Percentiles rank a stretch among this genome's conserved stretches.
Conservation (phyloP, 495 filamentous ascomycete genomes). For the Aspergillus asperescens region DNA sequence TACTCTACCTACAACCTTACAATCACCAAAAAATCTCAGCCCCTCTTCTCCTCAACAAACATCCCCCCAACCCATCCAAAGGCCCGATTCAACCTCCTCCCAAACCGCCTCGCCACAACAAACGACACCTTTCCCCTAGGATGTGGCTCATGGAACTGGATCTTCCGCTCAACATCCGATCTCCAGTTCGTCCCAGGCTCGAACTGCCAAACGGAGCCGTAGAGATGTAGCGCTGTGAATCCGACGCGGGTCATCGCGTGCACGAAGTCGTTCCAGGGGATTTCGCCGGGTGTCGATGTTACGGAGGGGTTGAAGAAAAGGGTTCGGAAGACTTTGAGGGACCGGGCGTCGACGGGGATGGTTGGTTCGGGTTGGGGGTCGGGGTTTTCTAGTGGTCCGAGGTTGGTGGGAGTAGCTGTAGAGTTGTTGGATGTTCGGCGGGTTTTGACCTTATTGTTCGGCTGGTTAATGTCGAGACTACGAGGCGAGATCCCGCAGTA, state of each 20-base stretch:
- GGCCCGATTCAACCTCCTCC: conserved; percentile 39
- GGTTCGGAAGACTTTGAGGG: conserved; percentile 43
- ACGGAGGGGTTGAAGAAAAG: conserved; percentile 36
- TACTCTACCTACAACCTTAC: too few relatives aligned
- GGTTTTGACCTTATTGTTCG: conserved; percentile 41
- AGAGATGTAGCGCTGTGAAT: conserved; percentile 44
- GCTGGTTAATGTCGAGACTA: not conserved
- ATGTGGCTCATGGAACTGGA: conserved; percentile 53
- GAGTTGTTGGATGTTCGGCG: conserved; percentile 22
- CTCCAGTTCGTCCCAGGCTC: conserved; percentile 28
- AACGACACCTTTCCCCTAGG: conserved; percentile 40
- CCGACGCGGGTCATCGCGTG: conserved; percentile 46
- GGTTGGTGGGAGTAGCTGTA: not conserved
- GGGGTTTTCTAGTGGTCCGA: not conserved
- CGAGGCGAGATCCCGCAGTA: conserved; percentile 8
- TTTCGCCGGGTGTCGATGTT: conserved; percentile 32
- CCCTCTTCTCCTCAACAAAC: conserved; percentile 23
- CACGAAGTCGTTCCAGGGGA: conserved; percentile 49
- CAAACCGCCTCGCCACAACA: conserved; percentile 31
- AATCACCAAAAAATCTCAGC: too few relatives aligned
- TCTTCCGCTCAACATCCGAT: conserved; percentile 38
- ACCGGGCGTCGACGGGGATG: conserved; percentile 39
- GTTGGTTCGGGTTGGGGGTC: conserved; percentile 17
- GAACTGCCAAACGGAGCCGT: conserved; percentile 53
- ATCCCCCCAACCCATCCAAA: conserved; percentile 43